These are phyloP conservation scores for Dactylis glomerata DNA, from an alignment of 176 grass and related monocot genomes.

Conservation along the genomic window DNA sequence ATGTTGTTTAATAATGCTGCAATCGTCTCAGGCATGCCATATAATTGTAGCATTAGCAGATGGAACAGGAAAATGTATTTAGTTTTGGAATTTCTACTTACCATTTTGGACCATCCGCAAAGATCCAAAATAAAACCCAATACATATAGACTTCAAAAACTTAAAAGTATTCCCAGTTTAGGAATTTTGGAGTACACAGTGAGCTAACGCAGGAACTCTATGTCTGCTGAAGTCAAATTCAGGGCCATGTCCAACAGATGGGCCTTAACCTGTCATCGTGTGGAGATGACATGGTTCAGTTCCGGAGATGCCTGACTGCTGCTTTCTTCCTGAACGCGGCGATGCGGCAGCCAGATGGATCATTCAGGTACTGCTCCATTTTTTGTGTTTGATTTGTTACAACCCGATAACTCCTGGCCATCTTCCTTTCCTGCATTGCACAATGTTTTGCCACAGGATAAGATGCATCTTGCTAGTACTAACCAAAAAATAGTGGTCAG, in stretches of 20 bases:
- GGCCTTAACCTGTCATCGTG: constrained; percentile 63
- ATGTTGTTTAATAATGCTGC: neutral
- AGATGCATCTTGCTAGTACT: neutral
- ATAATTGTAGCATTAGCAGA: neutral
- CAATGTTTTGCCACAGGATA: neutral
- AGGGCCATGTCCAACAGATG: constrained; percentile 83
- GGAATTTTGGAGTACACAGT: neutral
- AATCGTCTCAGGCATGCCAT: neutral
- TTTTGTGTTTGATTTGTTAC: neutral
- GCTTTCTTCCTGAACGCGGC: constrained; percentile 90
- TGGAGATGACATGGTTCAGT: constrained; percentile 74
- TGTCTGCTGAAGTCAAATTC: constrained; percentile 67
- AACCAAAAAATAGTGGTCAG: neutral
- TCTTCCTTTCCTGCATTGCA: neutral
- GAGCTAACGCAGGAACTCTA: constrained; percentile 15
- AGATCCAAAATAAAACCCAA: neutral
- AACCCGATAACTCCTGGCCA: neutral
- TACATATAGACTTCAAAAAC: neutral
- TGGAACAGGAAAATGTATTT: neutral
- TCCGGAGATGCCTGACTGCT: constrained; percentile 76
- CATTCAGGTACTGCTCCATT: constrained; percentile 59
- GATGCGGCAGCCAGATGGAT: constrained; percentile 72
- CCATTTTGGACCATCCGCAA: neutral
- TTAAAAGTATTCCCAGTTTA: neutral
- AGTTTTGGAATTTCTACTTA: neutral